Evolutionary conservation across 208 protist species (phyloP).

Genomic region (Endotrypanum monterogeii): DNA sequence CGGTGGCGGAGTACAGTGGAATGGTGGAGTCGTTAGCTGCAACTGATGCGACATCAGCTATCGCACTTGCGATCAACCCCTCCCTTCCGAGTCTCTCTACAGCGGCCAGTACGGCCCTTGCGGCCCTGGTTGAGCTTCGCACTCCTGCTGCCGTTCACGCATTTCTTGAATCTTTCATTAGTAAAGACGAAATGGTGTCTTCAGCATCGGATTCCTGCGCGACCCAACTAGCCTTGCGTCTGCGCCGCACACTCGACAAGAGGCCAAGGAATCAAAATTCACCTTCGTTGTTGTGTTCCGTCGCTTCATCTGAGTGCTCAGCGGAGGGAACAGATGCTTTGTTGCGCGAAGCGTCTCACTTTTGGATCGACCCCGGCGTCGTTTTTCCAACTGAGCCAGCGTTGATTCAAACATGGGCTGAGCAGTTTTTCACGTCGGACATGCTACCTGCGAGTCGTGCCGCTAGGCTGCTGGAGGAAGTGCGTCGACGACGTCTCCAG

Average conservation of each 20-base stretch:
- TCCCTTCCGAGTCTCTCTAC: conserved; percentile 48
- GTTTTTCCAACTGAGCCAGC: conserved; percentile 61
- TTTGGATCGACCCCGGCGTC: conserved; percentile 55
- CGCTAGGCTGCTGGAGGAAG: conserved; percentile 24
- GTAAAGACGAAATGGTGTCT: conserved; percentile 46
- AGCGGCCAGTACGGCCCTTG: conserved; percentile 38
- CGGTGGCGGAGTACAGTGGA: conserved; percentile 44
- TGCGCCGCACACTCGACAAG: conserved; percentile 29
- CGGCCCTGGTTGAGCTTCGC: conserved; percentile 51
- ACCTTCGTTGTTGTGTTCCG: neutral
- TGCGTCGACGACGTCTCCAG: conserved; percentile 37
- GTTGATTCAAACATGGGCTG: conserved; percentile 54
- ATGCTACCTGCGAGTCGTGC: conserved; percentile 39
- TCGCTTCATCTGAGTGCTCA: no score
- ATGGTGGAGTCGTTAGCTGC: conserved; percentile 52
- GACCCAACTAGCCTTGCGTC: conserved; percentile 59
- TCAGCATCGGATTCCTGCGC: conserved; percentile 55
- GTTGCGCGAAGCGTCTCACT: conserved; percentile 34
- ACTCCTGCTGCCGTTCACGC: conserved; percentile 38
- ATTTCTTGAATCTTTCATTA: conserved; percentile 60
- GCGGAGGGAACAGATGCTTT: neutral
- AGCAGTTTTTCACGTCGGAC: conserved; percentile 30
- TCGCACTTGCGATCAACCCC: conserved; percentile 60
- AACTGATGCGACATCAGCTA: conserved; percentile 38
- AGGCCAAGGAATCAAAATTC: neutral